phyloP scores from a whole-genome alignment of 345 rosid genomes.

The Ricinus communis region DNA sequence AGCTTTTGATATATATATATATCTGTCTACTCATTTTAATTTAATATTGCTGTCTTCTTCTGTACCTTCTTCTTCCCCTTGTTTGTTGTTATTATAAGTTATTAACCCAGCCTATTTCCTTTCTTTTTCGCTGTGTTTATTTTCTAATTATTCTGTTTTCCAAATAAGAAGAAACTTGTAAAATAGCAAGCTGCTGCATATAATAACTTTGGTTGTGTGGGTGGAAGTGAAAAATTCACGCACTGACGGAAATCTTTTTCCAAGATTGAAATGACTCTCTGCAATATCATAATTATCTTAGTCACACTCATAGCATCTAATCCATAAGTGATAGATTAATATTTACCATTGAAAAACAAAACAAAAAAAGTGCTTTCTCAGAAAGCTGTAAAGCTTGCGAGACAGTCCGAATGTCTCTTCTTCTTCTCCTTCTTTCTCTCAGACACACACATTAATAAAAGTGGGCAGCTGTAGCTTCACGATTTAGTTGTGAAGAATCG shows the following conservation, averaged over 20 bases:
- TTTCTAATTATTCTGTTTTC: no score
- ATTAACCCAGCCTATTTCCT: no score
- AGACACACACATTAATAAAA: no score
- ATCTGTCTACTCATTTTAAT: slow-evolving; percentile 23
- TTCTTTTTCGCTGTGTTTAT: no score
- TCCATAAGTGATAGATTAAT: slow-evolving; percentile 4
- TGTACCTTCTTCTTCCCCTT: no score
- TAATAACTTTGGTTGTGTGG: no score
- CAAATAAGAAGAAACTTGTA: no score
- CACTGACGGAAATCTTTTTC: slow-evolving; percentile 22
- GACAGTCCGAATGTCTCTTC: slow-evolving; percentile 36
- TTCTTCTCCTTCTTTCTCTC: not conserved
- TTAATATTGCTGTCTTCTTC: slow-evolving; percentile 22
- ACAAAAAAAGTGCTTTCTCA: slow-evolving; percentile 2
- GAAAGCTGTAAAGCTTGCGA: slow-evolving; percentile 27
- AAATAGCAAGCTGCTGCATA: no score
- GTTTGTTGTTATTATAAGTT: no score
- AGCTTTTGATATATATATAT: not conserved
- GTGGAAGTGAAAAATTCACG: not conserved
- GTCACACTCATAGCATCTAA: slow-evolving; percentile 31
- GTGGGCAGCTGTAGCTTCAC: slow-evolving; percentile 3
- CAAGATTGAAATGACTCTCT: slow-evolving; percentile 10
- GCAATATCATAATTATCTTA: slow-evolving; percentile 18
- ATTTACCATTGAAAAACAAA: slow-evolving; percentile 14
- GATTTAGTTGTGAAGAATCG: not conserved